Conservation (phyloP, 2,329 filamentous ascomycete species). For the Alternaria sp. region DNA sequence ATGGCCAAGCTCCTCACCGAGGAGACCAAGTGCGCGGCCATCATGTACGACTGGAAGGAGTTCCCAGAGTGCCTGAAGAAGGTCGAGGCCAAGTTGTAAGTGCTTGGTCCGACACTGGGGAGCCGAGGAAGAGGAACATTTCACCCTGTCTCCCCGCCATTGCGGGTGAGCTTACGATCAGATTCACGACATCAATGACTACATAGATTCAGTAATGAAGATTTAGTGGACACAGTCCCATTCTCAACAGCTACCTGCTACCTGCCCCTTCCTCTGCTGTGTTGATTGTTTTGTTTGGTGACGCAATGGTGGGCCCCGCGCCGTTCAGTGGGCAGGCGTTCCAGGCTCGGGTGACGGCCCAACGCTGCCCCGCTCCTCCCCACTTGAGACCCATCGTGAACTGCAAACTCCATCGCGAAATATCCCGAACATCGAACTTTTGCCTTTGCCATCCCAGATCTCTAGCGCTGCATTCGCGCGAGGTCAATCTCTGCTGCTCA, state of each 20-base stretch:
- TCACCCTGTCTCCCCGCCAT: constrained; percentile 18
- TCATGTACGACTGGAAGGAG: constrained; percentile 62
- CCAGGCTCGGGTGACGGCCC: constrained; percentile 7
- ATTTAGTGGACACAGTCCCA: constrained; percentile 4
- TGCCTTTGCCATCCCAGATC: constrained; percentile 2
- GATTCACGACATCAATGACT: constrained; percentile 24
- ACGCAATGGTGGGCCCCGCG: constrained; percentile 12
- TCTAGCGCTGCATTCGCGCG: neutral
- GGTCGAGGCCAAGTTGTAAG: constrained; percentile 52
- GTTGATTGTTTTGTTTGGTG: constrained; percentile 10
- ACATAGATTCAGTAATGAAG: constrained; percentile 13
- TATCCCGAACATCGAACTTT: neutral
- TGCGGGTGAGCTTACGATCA: constrained; percentile 26
- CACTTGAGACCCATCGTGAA: constrained; percentile 4
- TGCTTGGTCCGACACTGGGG: constrained; percentile 4
- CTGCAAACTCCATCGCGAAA: constrained; percentile 1
- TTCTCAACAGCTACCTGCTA: neutral
- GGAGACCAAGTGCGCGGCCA: constrained; percentile 54
- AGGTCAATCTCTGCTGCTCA: neutral
- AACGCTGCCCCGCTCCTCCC: constrained; percentile 10
- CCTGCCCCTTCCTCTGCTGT: neutral
- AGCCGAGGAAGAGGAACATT: constrained; percentile 10
- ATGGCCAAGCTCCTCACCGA: constrained; percentile 59
- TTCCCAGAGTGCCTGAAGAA: constrained; percentile 58
- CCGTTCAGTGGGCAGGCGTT: constrained; percentile 1